phyloP scores from a whole-genome alignment of 805 yeast genomes.

The Candida broadrunensis region DNA sequence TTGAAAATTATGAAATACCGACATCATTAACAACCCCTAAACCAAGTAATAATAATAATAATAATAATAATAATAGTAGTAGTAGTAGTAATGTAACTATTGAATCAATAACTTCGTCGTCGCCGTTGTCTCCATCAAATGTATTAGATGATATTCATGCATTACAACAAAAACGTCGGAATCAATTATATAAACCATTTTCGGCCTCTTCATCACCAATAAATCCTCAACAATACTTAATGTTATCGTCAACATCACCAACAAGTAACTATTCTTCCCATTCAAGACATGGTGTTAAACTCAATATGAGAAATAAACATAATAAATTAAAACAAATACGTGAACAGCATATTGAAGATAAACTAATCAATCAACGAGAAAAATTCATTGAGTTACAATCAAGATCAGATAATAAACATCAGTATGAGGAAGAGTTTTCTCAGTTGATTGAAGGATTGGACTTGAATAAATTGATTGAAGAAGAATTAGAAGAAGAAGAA shows the following conservation, averaged over 20 bases:
- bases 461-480: conserved; percentile 20
- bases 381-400: conserved; percentile 15
- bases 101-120: conserved; percentile 12
- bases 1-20: no score
- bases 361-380: conserved; percentile 14
- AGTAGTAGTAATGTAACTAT: no score
- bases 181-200: conserved; percentile 12
- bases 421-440: conserved; percentile 8
- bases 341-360: conserved; percentile 20
- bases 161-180: conserved; percentile 15
- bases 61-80: no score
- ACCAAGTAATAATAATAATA: no score
- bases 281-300: neutral
- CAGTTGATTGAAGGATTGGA: conserved; percentile 10
- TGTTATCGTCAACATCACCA: conserved; percentile 9
- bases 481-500: conserved; percentile 14
- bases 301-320: conserved; percentile 19
- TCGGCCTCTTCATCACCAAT: conserved; percentile 8
- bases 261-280: conserved; percentile 1
- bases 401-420: conserved; percentile 6
- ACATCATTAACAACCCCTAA: no score
- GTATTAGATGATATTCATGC: conserved; percentile 15
- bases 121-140: conserved; percentile 1
- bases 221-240: conserved; percentile 9
- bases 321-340: conserved; percentile 21